Evolutionary conservation across 441 rosid genomes (phyloP).

Genomic region (Kokia cookei): DNA sequence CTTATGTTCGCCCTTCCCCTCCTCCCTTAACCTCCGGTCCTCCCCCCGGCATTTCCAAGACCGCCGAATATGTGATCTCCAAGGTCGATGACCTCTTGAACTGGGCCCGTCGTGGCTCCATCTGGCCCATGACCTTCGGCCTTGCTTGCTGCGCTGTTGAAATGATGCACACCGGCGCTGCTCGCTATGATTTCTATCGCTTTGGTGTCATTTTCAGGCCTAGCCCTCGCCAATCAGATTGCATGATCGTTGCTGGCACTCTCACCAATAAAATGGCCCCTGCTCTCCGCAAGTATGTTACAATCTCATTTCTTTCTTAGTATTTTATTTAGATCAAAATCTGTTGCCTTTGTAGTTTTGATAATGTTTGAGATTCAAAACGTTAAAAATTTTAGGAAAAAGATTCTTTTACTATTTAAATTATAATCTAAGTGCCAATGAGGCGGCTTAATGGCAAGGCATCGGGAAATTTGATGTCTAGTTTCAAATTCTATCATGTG

Average conservation of each 20-base stretch:
- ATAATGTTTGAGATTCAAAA: no score
- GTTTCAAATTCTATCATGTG: no score
- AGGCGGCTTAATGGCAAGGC: no score
- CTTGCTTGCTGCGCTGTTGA: conserved; percentile 99
- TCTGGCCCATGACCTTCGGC: conserved; percentile 99
- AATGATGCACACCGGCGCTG: conserved; percentile 98
- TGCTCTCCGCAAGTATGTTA: conserved; percentile 86
- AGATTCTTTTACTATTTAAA: no score
- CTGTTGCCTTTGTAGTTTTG: no score
- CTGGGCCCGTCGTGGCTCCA: conserved; percentile 90
- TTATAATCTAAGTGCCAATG: no score
- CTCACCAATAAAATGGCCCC: conserved; percentile 99
- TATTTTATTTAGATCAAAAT: conserved; percentile 4
- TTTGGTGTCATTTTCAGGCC: conserved; percentile 94
- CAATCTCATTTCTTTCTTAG: not conserved
- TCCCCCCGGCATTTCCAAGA: conserved; percentile 65
- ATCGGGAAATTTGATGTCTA: no score
- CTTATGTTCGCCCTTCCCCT: conserved; percentile 49
- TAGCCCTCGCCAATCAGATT: conserved; percentile 96
- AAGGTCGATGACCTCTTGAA: conserved; percentile 93
- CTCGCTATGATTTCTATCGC: conserved; percentile 96
- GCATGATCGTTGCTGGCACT: conserved; percentile 98
- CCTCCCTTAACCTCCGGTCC: conserved; percentile 47
- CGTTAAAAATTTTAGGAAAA: no score
- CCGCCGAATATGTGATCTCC: conserved; percentile 89